A percentile compares a stretch with the other conserved stretches of the same genome.
Evolutionary conservation across 129 eudicot genomes (phyloP).

Genomic region (Logfia minima): DNA sequence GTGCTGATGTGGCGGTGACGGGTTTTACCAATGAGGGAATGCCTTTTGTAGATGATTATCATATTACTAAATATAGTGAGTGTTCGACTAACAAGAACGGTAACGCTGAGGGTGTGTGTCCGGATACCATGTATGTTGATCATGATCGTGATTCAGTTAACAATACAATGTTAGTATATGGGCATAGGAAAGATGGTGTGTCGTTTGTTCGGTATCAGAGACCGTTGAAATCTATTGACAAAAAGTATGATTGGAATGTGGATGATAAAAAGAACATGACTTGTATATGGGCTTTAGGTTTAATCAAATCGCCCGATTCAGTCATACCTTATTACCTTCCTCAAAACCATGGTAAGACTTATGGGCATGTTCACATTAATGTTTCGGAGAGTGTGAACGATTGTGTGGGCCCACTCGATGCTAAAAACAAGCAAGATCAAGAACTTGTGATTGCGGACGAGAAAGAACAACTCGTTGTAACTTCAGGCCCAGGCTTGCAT

Average conservation of each 20-base stretch:
- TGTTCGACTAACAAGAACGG: conserved; percentile 56
- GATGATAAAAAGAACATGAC: conserved; percentile 54
- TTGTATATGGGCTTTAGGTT: conserved; percentile 91
- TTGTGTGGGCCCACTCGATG: conserved; percentile 88
- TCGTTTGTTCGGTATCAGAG: conserved; percentile 75
- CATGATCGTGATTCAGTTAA: conserved; percentile 48
- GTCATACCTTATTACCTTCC: conserved; percentile 78
- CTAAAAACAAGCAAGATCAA: conserved; percentile 84
- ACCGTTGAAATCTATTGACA: conserved; percentile 53
- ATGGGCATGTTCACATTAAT: conserved; percentile 63
- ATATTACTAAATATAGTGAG: conserved; percentile 68
- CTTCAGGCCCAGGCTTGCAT: conserved; percentile 66
- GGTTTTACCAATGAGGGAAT: conserved; percentile 69
- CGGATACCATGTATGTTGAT: conserved; percentile 53
- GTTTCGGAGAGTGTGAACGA: conserved; percentile 70
- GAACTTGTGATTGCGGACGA: conserved; percentile 69
- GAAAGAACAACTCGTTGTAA: conserved; percentile 68
- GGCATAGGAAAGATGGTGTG: conserved; percentile 92
- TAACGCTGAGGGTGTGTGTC: conserved; percentile 72
- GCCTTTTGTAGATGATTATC: conserved; percentile 82
- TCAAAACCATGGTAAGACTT: conserved; percentile 74
- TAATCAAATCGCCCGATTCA: conserved; percentile 78
- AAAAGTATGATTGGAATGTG: conserved; percentile 61
- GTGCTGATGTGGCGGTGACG: conserved; percentile 73
- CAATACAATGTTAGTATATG: conserved; percentile 66